Base-by-base conservation (phyloP, 305 asterid genomes). In the Plantago rigida region DNA sequence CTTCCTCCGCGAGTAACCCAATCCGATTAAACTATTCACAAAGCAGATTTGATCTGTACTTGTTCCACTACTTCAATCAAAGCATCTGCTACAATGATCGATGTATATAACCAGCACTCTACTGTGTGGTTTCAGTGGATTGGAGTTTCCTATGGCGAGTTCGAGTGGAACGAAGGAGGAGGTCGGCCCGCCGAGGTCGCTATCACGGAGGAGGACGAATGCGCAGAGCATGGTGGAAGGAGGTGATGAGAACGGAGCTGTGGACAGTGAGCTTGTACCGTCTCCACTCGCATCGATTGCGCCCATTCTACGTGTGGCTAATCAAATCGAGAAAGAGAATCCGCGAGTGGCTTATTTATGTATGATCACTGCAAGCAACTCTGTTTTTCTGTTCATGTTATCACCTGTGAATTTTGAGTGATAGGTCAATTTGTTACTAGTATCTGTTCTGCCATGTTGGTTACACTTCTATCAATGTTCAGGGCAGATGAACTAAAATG, bases 221-320 rank as follows among this genome's bases (percentile, higher is more conserved):
- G 26, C 41, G 17, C 57, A 52, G 39, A 52, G 34, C 3, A 52
- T 11, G 39, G 72, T 75, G 66, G 97, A 88, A 65, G 81, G 72
- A 14, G 73, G 69, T 9, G 91, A 85, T 19, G 89, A 83, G 62
- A 71, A 60, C 31, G 70, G 69, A 44, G 79, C 85, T 48, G 81
- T 84, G 1, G 94, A 89, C 66, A 92, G 99, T 67, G 99, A 92
- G 82, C 78, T 80, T 47, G 99, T 92, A 77, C 99, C 99, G 12
- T 87, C 95, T 14, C 82, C 99, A 1, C 73, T 89, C 76, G 93
- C 94, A 2, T 56, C 79, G 56, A 78, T 92, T 52, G 95, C 87
- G 47, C 99, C 96, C 1, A 87, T 87, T n/a, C 96, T 93, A 60
- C 94, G 99, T 59, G 97, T 85, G 39, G 99, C 99, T 3, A 85